Evolutionary conservation across 192 early-diverging fungal genomes (phyloP).

Genomic region (Cetraspora pellucida): DNA sequence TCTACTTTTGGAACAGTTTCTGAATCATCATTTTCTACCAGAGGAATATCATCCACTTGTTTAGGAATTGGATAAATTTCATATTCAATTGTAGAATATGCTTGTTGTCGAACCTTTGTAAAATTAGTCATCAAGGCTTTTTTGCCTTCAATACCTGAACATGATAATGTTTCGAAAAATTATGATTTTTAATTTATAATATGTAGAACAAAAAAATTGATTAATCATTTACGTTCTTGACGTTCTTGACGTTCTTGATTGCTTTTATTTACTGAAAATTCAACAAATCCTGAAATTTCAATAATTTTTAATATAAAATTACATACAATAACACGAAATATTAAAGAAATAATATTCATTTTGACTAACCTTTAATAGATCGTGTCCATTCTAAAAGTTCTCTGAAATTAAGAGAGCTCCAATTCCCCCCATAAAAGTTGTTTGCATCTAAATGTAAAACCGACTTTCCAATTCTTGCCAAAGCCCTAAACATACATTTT

Average conservation of each 20-base stretch:
- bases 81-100: conserved; percentile 29
- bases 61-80: not conserved
- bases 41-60: not conserved
- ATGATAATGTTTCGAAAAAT: not conserved
- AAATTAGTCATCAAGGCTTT: conserved; percentile 4
- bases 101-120: not conserved
- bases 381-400: conserved; percentile 54
- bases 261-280: not conserved
- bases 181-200: not conserved
- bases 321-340: not conserved
- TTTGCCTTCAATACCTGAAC: conserved; percentile 18
- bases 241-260: conserved; percentile 29
- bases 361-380: conserved; percentile 31
- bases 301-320: too few relatives aligned
- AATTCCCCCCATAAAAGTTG: conserved; percentile 76
- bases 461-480: conserved; percentile 64
- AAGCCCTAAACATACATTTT: conserved; percentile 45
- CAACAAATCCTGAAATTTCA: not conserved
- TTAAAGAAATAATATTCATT: not conserved
- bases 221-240: conserved; percentile 29
- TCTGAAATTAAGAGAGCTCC: conserved; percentile 56
- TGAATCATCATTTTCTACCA: not conserved
- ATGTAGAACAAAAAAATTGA: too few relatives aligned
- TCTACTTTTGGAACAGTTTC: too few relatives aligned
- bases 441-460: conserved; percentile 86